phyloP scores from a whole-genome alignment of 495 filamentous ascomycete species.

The Staphylotrichum longicolle region DNA sequence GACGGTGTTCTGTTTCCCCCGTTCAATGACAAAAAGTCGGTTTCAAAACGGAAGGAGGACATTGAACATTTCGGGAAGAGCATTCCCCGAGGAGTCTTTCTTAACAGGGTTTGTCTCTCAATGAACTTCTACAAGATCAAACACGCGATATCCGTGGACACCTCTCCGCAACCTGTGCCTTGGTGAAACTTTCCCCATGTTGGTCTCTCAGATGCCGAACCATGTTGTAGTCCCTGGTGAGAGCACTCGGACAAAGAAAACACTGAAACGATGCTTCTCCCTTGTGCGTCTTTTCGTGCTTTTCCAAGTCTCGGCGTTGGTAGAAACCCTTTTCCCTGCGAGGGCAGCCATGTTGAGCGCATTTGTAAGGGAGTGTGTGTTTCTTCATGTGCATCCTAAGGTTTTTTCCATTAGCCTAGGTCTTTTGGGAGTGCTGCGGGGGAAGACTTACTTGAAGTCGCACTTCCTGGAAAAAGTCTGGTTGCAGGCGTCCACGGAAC shows the following conservation, averaged over 20 bases:
- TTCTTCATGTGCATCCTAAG: slow-evolving; percentile 6
- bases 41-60: no score
- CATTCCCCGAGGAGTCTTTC: no score
- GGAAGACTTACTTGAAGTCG: slow-evolving; percentile 4
- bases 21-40: no score
- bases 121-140: no score
- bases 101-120: no score
- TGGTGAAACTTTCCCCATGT: not conserved
- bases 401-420: not conserved
- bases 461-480: not conserved
- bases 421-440: not conserved
- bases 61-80: no score
- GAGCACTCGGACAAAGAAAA: not conserved
- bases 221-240: slow-evolving; percentile 9
- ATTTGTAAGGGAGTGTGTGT: slow-evolving; percentile 4
- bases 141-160: no score
- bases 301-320: not conserved
- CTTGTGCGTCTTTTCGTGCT: not conserved
- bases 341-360: not conserved
- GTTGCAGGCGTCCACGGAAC: slow-evolving; percentile 6
- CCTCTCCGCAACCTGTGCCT: no score
- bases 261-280: not conserved
- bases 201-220: slow-evolving; percentile 8
- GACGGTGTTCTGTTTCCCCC: no score
- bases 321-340: not conserved